A percentile compares a stretch with the other conserved stretches of the same genome.
Conservation (phyloP, 2,329 filamentous ascomycete genomes). For the Colletotrichum tropicale region DNA sequence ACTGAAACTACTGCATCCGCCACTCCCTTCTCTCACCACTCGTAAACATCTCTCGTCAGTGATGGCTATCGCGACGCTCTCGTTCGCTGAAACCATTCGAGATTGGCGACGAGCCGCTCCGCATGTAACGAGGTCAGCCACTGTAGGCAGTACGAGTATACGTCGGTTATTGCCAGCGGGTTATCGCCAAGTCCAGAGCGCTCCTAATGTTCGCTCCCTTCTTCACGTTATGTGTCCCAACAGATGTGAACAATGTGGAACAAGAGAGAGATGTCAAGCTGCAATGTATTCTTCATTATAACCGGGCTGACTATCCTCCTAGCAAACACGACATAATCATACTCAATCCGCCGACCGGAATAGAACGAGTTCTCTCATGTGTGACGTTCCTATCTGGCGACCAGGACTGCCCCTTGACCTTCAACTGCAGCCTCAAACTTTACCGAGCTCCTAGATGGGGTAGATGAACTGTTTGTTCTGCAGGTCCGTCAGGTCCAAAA, state of each 20-base stretch:
- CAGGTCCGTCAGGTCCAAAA: conserved; percentile 42
- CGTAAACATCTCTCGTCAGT: background rate
- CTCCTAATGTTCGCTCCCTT: background rate
- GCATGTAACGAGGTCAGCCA: background rate
- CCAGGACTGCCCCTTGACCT: background rate
- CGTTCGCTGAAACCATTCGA: background rate
- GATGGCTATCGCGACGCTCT: background rate
- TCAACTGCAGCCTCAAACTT: background rate
- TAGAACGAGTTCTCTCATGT: background rate
- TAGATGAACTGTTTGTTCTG: conserved; percentile 44
- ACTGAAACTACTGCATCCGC: background rate
- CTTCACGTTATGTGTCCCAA: background rate
- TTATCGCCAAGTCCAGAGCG: rapidly evolving
- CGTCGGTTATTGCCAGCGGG: background rate
- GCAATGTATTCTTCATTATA: background rate
- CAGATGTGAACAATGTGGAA: rapidly evolving
- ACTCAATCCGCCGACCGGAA: background rate
- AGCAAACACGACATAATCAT: background rate
- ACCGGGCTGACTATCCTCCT: background rate
- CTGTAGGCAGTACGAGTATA: background rate
- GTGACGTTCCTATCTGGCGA: background rate
- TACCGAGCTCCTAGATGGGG: background rate
- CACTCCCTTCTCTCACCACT: background rate
- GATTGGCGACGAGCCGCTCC: background rate
- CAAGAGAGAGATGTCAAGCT: background rate